phyloP scores from a whole-genome alignment of 2,329 filamentous ascomycete species.

The Stachybotrys chlorohalonatus region DNA sequence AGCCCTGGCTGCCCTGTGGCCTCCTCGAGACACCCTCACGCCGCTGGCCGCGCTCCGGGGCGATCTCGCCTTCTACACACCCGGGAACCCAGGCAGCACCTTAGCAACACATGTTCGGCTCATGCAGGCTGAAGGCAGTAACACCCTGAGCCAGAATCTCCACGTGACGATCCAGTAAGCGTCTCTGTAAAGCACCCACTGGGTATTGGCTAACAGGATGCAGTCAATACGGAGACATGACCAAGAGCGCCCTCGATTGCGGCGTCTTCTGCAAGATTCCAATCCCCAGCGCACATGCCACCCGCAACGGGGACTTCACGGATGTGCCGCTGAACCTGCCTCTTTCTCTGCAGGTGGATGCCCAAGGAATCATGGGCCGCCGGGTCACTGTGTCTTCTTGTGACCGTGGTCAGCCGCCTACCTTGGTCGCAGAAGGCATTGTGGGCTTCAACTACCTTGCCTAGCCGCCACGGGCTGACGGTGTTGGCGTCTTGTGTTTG shows the following conservation, averaged over 20 bases:
- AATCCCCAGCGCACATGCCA: constrained; percentile 11
- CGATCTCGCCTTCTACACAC: constrained; percentile 36
- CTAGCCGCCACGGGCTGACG: not conserved
- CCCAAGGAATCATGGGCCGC: constrained; percentile 37
- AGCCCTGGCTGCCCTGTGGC: constrained; percentile 33
- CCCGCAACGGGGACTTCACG: constrained; percentile 10
- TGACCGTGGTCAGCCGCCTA: constrained; percentile 10
- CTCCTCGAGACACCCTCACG: not conserved
- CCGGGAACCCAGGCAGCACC: constrained; percentile 23
- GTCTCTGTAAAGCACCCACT: not conserved
- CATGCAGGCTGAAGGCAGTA: constrained; percentile 17
- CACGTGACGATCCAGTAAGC: constrained; percentile 37
- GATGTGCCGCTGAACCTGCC: constrained; percentile 27
- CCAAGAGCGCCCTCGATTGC: constrained; percentile 27
- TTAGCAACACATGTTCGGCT: constrained; percentile 34
- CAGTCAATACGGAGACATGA: constrained; percentile 34
- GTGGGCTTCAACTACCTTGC: constrained; percentile 35
- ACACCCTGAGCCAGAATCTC: constrained; percentile 11
- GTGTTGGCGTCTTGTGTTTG: not conserved
- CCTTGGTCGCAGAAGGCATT: constrained; percentile 37
- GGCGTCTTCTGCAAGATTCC: constrained; percentile 30
- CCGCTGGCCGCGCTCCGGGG: constrained; percentile 11
- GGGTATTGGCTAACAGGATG: constrained; percentile 2
- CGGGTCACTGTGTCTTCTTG: constrained; percentile 31
- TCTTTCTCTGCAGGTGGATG: constrained; percentile 33